Evolutionary conservation across 2,329 filamentous ascomycete genomes (phyloP).

Genomic region (Drechmeria coniospora): DNA sequence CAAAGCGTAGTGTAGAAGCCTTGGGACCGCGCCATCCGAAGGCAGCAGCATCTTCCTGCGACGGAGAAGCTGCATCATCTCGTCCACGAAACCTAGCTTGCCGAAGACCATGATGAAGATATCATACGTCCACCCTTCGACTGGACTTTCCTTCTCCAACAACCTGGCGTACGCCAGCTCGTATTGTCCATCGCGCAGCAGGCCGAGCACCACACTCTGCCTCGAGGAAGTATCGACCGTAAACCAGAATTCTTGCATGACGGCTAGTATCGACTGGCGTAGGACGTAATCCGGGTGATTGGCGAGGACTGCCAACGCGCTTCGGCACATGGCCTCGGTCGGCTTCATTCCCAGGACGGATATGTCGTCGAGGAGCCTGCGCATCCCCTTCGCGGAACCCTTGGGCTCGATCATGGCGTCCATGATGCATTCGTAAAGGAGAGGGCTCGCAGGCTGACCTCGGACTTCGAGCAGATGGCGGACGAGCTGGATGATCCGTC

Average conservation of each 20-base stretch:
- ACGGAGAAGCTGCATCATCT: conserved; percentile 54
- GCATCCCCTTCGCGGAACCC: conserved; percentile 52
- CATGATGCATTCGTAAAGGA: conserved; percentile 62
- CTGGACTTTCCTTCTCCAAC: conserved; percentile 35
- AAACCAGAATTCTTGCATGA: conserved; percentile 59
- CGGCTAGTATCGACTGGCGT: conserved; percentile 52
- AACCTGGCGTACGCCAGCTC: conserved; percentile 64
- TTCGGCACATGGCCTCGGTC: conserved; percentile 55
- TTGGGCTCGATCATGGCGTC: conserved; percentile 50
- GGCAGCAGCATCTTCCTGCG: conserved; percentile 27
- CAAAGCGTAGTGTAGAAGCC: conserved; percentile 57
- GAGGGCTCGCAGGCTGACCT: conserved; percentile 35
- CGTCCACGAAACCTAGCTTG: conserved; percentile 59
- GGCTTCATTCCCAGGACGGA: conserved; percentile 40
- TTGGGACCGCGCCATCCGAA: conserved; percentile 24
- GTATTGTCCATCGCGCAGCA: conserved; percentile 68
- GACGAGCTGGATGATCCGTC: conserved; percentile 27
- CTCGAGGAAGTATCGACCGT: conserved; percentile 37
- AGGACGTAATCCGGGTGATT: conserved; percentile 77
- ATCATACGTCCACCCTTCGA: conserved; percentile 64
- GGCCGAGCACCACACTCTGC: conserved; percentile 53
- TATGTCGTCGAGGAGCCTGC: conserved; percentile 59
- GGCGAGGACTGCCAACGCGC: conserved; percentile 54
- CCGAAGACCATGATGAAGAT: conserved; percentile 61
- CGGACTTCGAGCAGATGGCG: conserved; percentile 43